phyloP scores from a whole-genome alignment of 768 basidiomycete genomes.

The Xerocomus potaroensis region DNA sequence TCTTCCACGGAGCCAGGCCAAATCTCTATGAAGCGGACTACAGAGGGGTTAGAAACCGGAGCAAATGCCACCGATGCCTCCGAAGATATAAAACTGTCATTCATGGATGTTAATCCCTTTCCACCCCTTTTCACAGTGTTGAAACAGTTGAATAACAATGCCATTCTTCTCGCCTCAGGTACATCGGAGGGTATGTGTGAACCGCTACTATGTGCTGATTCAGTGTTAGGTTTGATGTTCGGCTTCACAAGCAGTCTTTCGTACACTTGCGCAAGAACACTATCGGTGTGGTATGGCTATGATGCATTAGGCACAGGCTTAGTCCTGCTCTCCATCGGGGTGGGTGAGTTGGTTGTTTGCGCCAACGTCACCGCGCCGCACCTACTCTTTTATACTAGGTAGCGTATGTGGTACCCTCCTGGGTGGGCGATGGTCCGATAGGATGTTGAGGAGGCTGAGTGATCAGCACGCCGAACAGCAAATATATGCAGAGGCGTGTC shows the following conservation, averaged over 20 bases:
- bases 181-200: constrained; percentile 8
- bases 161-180: constrained; percentile 41
- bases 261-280: constrained; percentile 72
- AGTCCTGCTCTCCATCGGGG: constrained; percentile 70
- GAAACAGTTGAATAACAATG: constrained; percentile 60
- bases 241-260: constrained; percentile 65
- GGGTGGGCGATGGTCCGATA: constrained; percentile 59
- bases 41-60: neutral
- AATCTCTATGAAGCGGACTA: neutral
- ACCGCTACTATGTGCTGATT: neutral
- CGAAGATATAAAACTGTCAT: constrained; percentile 47
- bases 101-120: constrained; percentile 71
- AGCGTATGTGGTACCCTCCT: constrained; percentile 48
- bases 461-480: constrained; percentile 16
- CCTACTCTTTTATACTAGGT: constrained; percentile 25
- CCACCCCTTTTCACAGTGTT: constrained; percentile 58
- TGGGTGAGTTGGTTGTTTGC: constrained; percentile 39
- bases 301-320: constrained; percentile 71
- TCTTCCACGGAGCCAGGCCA: neutral
- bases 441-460: constrained; percentile 40
- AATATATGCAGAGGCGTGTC: constrained; percentile 62
- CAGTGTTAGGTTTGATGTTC: constrained; percentile 55
- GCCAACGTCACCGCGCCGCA: neutral
- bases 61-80: neutral
- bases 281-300: constrained; percentile 62